A percentile compares a stretch with the other conserved stretches of the same genome.
These are phyloP conservation scores for Hanseniaspora guilliermondii DNA, from an alignment of 805 yeast genomes.

Conservation along the genomic window DNA sequence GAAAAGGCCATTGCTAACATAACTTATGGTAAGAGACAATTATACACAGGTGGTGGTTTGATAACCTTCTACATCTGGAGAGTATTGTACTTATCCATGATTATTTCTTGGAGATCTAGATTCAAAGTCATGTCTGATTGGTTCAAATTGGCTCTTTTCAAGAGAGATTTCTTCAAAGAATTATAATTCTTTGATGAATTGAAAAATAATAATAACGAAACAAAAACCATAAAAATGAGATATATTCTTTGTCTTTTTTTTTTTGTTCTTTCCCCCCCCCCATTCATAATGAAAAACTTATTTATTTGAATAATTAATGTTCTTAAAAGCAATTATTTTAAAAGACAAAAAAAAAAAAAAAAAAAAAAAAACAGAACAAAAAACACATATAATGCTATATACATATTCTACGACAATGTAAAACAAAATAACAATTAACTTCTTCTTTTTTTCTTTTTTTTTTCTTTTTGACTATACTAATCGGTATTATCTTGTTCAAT, in stretches of 20 bases:
- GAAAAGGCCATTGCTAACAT: conserved; percentile 92
- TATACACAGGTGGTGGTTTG: conserved; percentile 76
- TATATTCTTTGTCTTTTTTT: too few relatives aligned
- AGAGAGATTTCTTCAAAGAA: conserved; percentile 87
- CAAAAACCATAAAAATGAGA: too few relatives aligned
- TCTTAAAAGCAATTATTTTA: neutral
- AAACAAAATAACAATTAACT: neutral
- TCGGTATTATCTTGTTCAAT: neutral
- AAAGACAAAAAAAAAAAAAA: neutral
- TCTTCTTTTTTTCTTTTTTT: neutral
- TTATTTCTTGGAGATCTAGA: conserved; percentile 77
- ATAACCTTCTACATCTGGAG: conserved; percentile 89
- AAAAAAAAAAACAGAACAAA: neutral
- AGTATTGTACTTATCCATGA: conserved; percentile 79
- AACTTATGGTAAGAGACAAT: conserved; percentile 63
- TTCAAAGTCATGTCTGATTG: conserved; percentile 77
- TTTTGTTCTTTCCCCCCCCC: too few relatives aligned
- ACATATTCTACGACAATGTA: neutral
- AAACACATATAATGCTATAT: neutral
- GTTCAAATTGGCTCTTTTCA: conserved; percentile 76
- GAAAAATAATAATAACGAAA: neutral
- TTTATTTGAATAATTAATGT: neutral
- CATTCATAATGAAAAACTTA: too few relatives aligned
- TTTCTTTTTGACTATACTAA: neutral
- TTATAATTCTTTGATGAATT: conserved; percentile 26